phyloP scores from a whole-genome alignment of 768 basidiomycete genomes.

The Phallus indusiatus region DNA sequence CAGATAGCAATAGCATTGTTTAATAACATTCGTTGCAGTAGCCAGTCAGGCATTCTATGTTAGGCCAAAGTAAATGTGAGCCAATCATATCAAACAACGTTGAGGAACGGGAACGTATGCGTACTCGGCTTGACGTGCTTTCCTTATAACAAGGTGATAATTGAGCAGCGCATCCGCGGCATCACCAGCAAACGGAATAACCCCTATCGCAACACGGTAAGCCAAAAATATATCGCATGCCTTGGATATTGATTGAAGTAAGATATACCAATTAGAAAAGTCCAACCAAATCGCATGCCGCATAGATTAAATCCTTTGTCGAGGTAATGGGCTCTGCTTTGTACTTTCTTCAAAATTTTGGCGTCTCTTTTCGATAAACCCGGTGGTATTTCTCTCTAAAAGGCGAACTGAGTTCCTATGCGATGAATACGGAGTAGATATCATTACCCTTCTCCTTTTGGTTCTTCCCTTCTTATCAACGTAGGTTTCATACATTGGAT shows the following conservation, averaged over 20 bases:
- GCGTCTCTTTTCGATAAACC: conserved; percentile 72
- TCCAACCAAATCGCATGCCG: conserved; percentile 81
- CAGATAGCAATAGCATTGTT: conserved; percentile 65
- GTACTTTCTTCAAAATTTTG: conserved; percentile 63
- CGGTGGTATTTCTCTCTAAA: conserved; percentile 57
- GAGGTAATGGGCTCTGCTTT: conserved; percentile 71
- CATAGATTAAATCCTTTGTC: conserved; percentile 79
- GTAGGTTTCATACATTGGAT: conserved; percentile 66
- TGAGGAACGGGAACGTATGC: too few relatives aligned
- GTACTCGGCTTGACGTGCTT: conserved; percentile 63
- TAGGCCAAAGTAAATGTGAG: not conserved
- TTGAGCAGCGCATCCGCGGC: conserved; percentile 53
- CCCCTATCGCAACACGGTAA: conserved; percentile 24
- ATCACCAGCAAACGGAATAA: conserved; percentile 65
- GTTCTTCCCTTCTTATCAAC: conserved; percentile 45
- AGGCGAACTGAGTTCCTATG: not conserved
- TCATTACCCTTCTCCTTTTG: conserved; percentile 46
- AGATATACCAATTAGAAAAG: conserved; percentile 56
- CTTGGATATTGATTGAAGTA: not conserved
- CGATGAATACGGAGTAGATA: not conserved
- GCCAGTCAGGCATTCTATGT: conserved; percentile 44
- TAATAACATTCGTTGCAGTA: conserved; percentile 61
- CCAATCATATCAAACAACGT: not conserved
- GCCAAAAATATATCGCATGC: not conserved
- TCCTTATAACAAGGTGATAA: conserved; percentile 68